Conservation (phyloP, 2,329 filamentous ascomycete genomes). For the Teratosphaeriaceae sp. region DNA sequence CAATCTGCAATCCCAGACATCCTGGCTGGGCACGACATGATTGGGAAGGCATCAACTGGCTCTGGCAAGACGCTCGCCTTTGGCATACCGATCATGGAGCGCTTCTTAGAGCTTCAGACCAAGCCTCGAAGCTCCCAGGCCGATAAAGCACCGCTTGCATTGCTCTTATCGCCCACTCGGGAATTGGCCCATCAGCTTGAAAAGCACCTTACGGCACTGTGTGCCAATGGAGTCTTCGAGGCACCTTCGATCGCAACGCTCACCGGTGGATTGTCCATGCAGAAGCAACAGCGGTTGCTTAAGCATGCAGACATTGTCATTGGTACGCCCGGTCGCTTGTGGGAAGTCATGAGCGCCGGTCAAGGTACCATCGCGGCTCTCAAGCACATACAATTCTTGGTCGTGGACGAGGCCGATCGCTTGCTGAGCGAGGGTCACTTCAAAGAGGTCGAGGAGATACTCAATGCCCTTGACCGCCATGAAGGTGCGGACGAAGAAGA, state of each 20-base stretch:
- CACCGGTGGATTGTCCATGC: slow-evolving; percentile 86
- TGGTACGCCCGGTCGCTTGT: slow-evolving; percentile 74
- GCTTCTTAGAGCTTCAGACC: slow-evolving; percentile 54
- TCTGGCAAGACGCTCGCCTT: slow-evolving; percentile 99
- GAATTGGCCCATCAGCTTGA: slow-evolving; percentile 90
- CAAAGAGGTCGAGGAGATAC: slow-evolving; percentile 85
- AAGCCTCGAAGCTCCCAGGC: slow-evolving; percentile 15
- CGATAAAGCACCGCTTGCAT: slow-evolving; percentile 52
- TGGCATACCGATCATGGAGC: slow-evolving; percentile 89
- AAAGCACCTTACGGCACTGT: slow-evolving; percentile 72
- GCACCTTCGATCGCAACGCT: slow-evolving; percentile 66
- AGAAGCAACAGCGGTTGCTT: slow-evolving; percentile 86
- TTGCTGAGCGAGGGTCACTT: slow-evolving; percentile 90
- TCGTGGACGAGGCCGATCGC: slow-evolving; percentile 91
- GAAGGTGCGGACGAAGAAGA: slow-evolving; percentile 43
- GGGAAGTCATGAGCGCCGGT: slow-evolving; percentile 83
- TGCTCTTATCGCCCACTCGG: slow-evolving; percentile 85
- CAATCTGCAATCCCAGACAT: slow-evolving; percentile 99
- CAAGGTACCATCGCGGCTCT: slow-evolving; percentile 92
- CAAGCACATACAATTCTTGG: slow-evolving; percentile 69
- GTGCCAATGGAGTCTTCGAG: slow-evolving; percentile 56
- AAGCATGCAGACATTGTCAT: slow-evolving; percentile 86
- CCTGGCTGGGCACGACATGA: slow-evolving; percentile 92
- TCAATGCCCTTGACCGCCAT: slow-evolving; percentile 64
- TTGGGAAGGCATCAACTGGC: slow-evolving; percentile 98